A percentile compares a stretch with the other conserved stretches of the same genome.
These are phyloP conservation scores for Galeopsis tetrahit DNA, from an alignment of 257 asterid species.

Conservation along the genomic window DNA sequence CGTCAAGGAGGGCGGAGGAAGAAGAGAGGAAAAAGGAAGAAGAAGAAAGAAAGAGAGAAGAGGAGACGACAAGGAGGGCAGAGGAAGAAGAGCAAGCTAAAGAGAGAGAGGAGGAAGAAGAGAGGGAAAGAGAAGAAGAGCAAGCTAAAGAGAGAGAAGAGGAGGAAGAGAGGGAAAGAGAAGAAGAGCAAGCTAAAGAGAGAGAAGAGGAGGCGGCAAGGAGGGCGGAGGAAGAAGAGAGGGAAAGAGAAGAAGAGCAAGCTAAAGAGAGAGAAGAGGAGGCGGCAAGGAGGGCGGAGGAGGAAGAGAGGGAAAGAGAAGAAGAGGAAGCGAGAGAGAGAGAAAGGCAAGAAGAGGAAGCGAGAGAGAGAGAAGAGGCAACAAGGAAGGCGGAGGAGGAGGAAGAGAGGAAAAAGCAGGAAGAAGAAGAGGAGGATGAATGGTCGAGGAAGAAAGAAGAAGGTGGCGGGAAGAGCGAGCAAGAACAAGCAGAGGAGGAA, in stretches of 20 bases:
- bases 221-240: constrained; percentile 1
- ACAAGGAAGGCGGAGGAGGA: constrained; percentile 15
- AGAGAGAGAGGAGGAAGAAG: constrained; percentile 7
- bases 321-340: not conserved
- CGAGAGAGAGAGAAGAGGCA: not conserved
- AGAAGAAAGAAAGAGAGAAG: constrained; percentile 19
- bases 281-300: not conserved
- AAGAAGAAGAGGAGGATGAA: not conserved
- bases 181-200: constrained; percentile 27
- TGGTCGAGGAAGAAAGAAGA: constrained; percentile 23
- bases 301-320: constrained; percentile 6
- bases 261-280: constrained; percentile 13
- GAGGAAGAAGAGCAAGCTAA: constrained; percentile 12
- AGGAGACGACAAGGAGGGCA: not conserved
- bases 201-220: constrained; percentile 6
- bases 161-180: constrained; percentile 15
- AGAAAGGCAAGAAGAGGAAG: not conserved
- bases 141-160: not conserved
- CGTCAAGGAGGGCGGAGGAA: not conserved
- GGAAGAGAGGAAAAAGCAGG: not conserved
- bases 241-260: not conserved
- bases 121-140: constrained; percentile 2
- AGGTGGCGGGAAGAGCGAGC: constrained; percentile 7
- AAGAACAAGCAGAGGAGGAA: constrained; percentile 27
- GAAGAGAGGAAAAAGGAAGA: constrained; percentile 23